Evolutionary conservation across 2,329 filamentous ascomycete species (phyloP).

Genomic region (Beauveria sp.): DNA sequence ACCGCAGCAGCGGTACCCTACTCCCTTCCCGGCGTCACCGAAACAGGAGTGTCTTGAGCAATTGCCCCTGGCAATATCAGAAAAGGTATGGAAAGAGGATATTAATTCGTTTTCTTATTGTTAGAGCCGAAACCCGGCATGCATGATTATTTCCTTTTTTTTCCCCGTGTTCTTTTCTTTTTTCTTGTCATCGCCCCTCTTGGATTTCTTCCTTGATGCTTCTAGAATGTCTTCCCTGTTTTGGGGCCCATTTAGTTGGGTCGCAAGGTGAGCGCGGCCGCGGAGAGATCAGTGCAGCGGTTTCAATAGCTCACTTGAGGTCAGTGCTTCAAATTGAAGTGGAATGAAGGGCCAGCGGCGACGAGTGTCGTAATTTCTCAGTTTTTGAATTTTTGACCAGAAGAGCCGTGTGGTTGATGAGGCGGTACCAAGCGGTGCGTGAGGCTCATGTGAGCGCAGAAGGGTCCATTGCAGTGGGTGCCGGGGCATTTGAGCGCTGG

Average conservation of each 20-base stretch:
- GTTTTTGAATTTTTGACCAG: too few species aligned
- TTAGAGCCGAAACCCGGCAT: background rate
- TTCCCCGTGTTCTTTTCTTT: background rate
- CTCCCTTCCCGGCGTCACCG: background rate
- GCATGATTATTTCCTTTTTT: background rate
- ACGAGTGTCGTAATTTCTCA: background rate
- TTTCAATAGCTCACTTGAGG: background rate
- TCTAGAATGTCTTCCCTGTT: slow-evolving; percentile 3
- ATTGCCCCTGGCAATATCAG: background rate
- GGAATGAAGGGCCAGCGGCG: background rate
- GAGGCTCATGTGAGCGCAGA: background rate
- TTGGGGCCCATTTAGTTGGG: background rate
- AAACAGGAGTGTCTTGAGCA: background rate
- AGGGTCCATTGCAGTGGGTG: background rate
- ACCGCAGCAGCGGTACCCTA: background rate
- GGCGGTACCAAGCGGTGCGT: background rate
- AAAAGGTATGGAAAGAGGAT: background rate
- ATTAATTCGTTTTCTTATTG: background rate
- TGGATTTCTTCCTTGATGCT: background rate
- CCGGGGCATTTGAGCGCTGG: background rate
- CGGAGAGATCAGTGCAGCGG: background rate
- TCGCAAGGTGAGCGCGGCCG: background rate
- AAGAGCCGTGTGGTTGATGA: too few species aligned
- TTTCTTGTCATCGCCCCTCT: background rate
- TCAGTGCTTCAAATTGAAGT: background rate